Conservation (phyloP, 768 basidiomycete species). For the Hypsizygus marmoreus region DNA sequence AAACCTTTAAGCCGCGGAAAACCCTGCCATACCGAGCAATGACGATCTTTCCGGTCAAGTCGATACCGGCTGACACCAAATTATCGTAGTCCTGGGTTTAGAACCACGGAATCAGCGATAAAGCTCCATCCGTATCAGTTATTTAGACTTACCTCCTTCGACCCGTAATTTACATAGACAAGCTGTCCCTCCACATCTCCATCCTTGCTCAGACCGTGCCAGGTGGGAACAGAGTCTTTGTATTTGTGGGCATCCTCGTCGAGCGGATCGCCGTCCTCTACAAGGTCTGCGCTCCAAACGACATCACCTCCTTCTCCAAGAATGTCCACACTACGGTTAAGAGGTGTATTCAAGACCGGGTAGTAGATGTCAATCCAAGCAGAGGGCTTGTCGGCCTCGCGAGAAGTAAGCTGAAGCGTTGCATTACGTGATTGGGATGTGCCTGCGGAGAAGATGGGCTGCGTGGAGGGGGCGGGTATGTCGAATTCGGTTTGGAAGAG, state of each 20-base stretch:
- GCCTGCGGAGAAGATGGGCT: constrained; percentile 75
- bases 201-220: constrained; percentile 80
- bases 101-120: background rate
- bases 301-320: constrained; percentile 53
- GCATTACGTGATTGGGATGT: constrained; percentile 65
- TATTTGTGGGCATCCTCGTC: constrained; percentile 76
- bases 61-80: constrained; percentile 62
- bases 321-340: constrained; percentile 68
- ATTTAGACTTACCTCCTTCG: constrained; percentile 46
- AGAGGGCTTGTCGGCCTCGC: constrained; percentile 46
- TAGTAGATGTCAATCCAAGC: constrained; percentile 91
- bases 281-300: constrained; percentile 71
- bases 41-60: constrained; percentile 78
- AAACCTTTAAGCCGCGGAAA: constrained; percentile 86
- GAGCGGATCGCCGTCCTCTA: constrained; percentile 66
- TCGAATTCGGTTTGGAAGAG: constrained; percentile 69
- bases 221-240: constrained; percentile 70
- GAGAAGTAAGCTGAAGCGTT: constrained; percentile 55
- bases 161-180: constrained; percentile 82
- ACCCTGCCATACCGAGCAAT: constrained; percentile 74
- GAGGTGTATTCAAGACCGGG: constrained; percentile 81
- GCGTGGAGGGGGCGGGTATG: constrained; percentile 40
- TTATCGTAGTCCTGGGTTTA: constrained; percentile 43
- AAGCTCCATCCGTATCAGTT: background rate
- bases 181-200: constrained; percentile 73